Conservation (phyloP, 345 rosid genomes). For the Citrus maxima region DNA sequence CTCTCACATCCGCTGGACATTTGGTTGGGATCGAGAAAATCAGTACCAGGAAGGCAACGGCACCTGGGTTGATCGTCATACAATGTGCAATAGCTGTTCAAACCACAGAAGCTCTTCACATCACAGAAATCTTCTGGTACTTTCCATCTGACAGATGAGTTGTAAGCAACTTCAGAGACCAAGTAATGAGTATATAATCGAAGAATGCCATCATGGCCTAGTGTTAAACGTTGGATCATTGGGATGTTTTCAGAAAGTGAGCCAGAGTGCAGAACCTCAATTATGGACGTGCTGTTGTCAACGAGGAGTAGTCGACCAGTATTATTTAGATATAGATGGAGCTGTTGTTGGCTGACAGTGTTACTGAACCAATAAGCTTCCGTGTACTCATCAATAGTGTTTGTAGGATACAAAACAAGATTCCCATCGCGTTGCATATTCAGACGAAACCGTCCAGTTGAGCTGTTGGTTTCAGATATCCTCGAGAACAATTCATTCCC, state of each 20-base stretch:
- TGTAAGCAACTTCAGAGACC: not conserved
- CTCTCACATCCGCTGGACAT: not conserved
- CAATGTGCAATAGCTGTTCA: not conserved
- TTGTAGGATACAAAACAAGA: conserved; percentile 29
- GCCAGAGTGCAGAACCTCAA: rapidly evolving
- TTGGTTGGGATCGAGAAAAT: not conserved
- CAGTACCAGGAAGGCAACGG: conserved; percentile 6
- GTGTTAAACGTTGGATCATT: not conserved
- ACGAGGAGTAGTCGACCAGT: not conserved
- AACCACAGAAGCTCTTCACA: not conserved
- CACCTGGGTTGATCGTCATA: not conserved
- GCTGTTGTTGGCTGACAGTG: too few relatives aligned
- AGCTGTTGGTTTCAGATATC: conserved; percentile 1
- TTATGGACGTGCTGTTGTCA: not conserved
- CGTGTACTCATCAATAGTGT: not conserved
- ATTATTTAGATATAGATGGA: not conserved
- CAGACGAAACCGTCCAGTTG: conserved; percentile 25
- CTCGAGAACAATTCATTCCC: conserved; percentile 13
- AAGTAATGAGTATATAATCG: not conserved
- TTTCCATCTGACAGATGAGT: not conserved
- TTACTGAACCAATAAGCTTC: conserved; percentile 13
- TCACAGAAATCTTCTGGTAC: not conserved
- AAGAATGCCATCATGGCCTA: not conserved
- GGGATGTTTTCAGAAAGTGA: not conserved
- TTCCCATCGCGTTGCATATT: conserved; percentile 25